These are phyloP conservation scores for Fragaria ananassa DNA, from an alignment of 306 rosid genomes.

Conservation along the genomic window DNA sequence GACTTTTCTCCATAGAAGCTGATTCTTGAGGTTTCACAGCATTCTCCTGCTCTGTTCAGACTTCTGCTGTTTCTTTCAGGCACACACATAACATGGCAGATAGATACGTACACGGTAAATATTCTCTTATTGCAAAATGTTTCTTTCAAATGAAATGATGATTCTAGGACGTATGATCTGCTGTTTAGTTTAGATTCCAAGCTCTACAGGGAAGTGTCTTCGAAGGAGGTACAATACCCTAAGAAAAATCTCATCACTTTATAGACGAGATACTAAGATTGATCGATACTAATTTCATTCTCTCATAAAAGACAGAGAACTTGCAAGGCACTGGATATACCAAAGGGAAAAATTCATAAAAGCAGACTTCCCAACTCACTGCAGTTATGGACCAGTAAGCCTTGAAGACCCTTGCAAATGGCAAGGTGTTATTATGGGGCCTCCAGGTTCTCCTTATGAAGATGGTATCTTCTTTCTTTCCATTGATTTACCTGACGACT, in stretches of 20 bases:
- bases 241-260: neutral
- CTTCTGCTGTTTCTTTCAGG: neutral
- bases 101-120: neutral
- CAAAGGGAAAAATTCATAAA: neutral
- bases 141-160: neutral
- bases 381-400: constrained; percentile 38
- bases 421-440: constrained; percentile 36
- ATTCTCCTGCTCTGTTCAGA: neutral
- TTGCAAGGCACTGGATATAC: constrained; percentile 1
- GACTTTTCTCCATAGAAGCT: neutral
- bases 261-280: neutral
- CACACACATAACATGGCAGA: neutral
- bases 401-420: constrained; percentile 30
- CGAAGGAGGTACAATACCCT: neutral
- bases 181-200: neutral
- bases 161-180: neutral
- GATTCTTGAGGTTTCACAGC: neutral
- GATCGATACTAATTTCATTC: neutral
- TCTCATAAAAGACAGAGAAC: neutral
- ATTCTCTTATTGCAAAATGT: neutral
- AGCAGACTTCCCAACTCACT: constrained; percentile 23
- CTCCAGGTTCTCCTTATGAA: constrained; percentile 31
- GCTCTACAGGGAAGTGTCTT: neutral
- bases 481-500: constrained; percentile 24
- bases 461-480: constrained; percentile 32